These are phyloP conservation scores for Escallonia rubra DNA, from an alignment of 129 eudicot species.

Conservation along the genomic window DNA sequence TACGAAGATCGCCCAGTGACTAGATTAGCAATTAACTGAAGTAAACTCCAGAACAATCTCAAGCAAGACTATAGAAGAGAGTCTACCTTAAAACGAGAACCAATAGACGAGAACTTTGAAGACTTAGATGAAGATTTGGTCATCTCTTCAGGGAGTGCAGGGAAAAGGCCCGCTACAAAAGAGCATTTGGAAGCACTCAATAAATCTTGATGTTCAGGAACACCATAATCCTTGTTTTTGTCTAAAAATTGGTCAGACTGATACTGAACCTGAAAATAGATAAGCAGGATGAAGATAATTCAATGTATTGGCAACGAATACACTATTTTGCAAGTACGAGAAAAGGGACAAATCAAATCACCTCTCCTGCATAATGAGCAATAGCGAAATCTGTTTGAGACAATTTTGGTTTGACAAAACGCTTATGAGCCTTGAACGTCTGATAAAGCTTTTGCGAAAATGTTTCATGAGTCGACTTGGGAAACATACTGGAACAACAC, in stretches of 20 bases:
- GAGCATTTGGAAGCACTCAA: slow-evolving; percentile 81
- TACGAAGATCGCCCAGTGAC: background rate
- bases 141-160: slow-evolving; percentile 72
- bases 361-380: slow-evolving; percentile 99
- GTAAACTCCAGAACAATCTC: slow-evolving; percentile 6
- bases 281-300: slow-evolving; percentile 17
- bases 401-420: slow-evolving; percentile 85
- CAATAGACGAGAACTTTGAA: slow-evolving; percentile 92
- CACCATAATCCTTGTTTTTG: slow-evolving; percentile 97
- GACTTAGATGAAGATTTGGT: slow-evolving; percentile 78
- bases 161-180: slow-evolving; percentile 82
- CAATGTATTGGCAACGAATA: slow-evolving; percentile 7
- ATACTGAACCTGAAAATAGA: slow-evolving; percentile 64
- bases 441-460: slow-evolving; percentile 91
- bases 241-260: slow-evolving; percentile 90
- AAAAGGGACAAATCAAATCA: slow-evolving; percentile 17
- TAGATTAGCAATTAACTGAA: background rate
- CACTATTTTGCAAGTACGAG: background rate
- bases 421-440: slow-evolving; percentile 76
- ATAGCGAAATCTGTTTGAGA: slow-evolving; percentile 90
- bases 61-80: background rate
- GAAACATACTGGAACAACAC: slow-evolving; percentile 85
- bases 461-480: slow-evolving; percentile 95
- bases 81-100: slow-evolving; percentile 84
- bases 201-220: slow-evolving; percentile 96